Base-by-base conservation (phyloP, 108 stramenopile species). In the Conticribra guillardii region DNA sequence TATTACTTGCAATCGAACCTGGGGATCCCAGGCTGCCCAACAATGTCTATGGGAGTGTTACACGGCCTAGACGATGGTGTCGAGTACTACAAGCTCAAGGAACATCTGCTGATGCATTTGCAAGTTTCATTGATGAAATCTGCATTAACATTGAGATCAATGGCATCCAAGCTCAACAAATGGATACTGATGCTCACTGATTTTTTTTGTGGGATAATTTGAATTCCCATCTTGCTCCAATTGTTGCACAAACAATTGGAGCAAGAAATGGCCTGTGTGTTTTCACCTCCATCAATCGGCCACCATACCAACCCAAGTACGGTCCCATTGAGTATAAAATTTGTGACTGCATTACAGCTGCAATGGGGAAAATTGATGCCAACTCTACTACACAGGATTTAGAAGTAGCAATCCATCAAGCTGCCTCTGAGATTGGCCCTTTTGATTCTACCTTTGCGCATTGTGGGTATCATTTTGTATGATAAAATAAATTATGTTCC, bases 151-250 rank as follows among this genome's bases (percentile, higher is more conserved):
- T 63, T 47, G 62, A 63, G 29, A 41, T 26, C 17, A 28, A 46
- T 48, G 62, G 62, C 21, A 18, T 51, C n/a, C 50, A 16, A 17
- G 16, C 8, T n/a, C 16, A 8, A 0, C 23, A 27, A 21, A 3
- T 26, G 27, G 62, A 46, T n/a, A 63, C 62, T 21, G 62, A 63
- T 15, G 17, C 23, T 24, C 47, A 63, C 45, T 46, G 47, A 11
- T 22, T 62, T 5, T 62, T 62, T 45, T 21, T 62, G 15, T 62
- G 60, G 60, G 60, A 62, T 16, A 62, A 62, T 44, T 46, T 62
- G 41, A 41, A n/a, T 45, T 33, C 37, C 1, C 60, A 62, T 24
- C 17, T 46, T 22, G n/a, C 62, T 45, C 44, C 62, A 48, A 22
- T 46, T 48, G 62, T 63, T 24, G 24, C 18, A 4, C 44, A 63